A percentile compares a stretch with the other conserved stretches of the same genome.
phyloP scores from a whole-genome alignment of 116 monocot genomes.

The Phalaenopsis hybrid region DNA sequence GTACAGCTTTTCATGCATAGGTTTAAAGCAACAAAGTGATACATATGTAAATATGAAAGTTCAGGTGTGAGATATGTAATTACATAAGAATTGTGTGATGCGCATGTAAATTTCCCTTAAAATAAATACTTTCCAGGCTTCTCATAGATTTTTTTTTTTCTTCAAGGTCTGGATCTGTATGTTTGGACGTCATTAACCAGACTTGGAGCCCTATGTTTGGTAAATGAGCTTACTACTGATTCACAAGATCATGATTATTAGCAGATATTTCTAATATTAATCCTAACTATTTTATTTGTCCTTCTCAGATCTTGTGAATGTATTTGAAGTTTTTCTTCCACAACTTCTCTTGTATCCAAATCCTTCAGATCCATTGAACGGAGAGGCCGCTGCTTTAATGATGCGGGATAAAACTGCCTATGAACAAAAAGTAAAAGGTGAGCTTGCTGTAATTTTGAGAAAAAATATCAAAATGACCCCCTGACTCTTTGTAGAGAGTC shows the following conservation, averaged over 20 bases:
- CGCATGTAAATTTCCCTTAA: too few species aligned
- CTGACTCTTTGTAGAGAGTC: too few species aligned
- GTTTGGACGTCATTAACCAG: constrained; percentile 56
- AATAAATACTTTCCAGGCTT: not conserved
- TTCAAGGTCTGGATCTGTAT: constrained; percentile 48
- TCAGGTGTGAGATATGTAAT: too few species aligned
- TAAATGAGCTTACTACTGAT: constrained; percentile 13
- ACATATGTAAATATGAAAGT: too few species aligned
- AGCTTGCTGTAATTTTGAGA: not conserved
- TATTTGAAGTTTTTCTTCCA: constrained; percentile 77
- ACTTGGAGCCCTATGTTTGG: constrained; percentile 73
- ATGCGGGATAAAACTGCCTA: constrained; percentile 64
- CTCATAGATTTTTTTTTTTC: not conserved
- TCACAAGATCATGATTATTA: not conserved
- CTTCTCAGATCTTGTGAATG: constrained; percentile 63
- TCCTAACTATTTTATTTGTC: not conserved
- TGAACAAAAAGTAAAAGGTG: constrained; percentile 75
- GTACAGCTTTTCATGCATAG: too few species aligned
- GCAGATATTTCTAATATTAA: not conserved
- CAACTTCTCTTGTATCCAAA: constrained; percentile 90
- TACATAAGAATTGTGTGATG: too few species aligned
- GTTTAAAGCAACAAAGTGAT: too few species aligned
- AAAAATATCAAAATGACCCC: too few species aligned
- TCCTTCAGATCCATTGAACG: constrained; percentile 87
- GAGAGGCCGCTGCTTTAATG: constrained; percentile 81